Conservation (phyloP, 106 monocot species). For the Allium fistulosum region DNA sequence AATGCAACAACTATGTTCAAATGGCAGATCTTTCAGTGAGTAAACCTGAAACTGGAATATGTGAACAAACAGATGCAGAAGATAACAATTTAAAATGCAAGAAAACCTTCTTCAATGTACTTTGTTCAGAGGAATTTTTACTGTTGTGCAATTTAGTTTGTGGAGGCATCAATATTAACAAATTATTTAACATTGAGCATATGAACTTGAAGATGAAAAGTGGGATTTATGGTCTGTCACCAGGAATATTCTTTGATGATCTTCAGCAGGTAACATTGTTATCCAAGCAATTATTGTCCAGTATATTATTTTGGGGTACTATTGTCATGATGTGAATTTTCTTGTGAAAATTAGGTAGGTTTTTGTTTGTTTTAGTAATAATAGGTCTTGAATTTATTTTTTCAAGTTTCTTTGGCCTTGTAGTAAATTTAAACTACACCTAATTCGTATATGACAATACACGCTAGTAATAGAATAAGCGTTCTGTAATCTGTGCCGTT, state of each 20-base stretch:
- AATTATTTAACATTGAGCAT: slow-evolving; percentile 35
- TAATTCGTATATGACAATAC: background rate
- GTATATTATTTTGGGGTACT: too few species aligned
- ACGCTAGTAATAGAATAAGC: too few species aligned
- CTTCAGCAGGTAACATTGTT: slow-evolving; percentile 49
- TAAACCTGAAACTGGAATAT: slow-evolving; percentile 8
- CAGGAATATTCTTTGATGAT: slow-evolving; percentile 43
- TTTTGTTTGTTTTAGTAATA: background rate
- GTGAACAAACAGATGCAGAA: slow-evolving; percentile 11
- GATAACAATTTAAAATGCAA: slow-evolving; percentile 45
- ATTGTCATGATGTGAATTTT: background rate
- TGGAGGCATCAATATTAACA: slow-evolving; percentile 24
- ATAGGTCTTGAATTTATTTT: background rate
- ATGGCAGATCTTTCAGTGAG: background rate
- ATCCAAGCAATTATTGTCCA: too few species aligned
- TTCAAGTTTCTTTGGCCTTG: background rate
- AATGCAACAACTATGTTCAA: slow-evolving; percentile 8
- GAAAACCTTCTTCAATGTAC: slow-evolving; percentile 42
- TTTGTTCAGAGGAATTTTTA: slow-evolving; percentile 63
- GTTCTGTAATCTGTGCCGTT: background rate
- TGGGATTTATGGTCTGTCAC: slow-evolving; percentile 44
- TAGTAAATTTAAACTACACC: background rate
- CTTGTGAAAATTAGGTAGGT: background rate
- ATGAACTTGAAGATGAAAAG: slow-evolving; percentile 58
- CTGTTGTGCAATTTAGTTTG: slow-evolving; percentile 59